Evolutionary conservation across 139 green algal species (phyloP).

Genomic region (Tetratostichococcus sp.): DNA sequence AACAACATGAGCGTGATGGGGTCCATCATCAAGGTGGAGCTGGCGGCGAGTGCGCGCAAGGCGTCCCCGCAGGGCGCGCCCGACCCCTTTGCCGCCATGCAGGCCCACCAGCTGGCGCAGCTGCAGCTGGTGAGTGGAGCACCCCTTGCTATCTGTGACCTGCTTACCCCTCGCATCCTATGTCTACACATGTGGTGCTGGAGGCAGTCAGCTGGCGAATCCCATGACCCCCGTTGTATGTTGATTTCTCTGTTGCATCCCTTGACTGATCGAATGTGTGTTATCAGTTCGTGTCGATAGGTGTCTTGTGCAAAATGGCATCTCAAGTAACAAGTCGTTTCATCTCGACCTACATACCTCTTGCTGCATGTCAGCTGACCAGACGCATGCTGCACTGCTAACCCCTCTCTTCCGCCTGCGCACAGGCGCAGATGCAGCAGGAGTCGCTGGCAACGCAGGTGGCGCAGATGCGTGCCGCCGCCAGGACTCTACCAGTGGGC

Average conservation of each 20-base stretch:
- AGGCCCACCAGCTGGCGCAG: constrained; percentile 53
- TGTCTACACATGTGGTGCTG: not conserved
- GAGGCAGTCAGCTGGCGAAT: too few relatives aligned
- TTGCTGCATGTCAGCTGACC: too few relatives aligned
- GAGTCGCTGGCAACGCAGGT: constrained; percentile 38
- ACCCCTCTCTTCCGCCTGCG: too few relatives aligned
- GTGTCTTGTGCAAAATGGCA: too few relatives aligned
- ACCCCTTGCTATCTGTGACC: not conserved
- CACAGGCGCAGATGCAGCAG: constrained; percentile 46
- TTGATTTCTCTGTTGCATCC: too few relatives aligned
- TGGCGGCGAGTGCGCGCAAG: constrained; percentile 15
- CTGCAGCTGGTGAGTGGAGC: constrained; percentile 28
- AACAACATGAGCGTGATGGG: constrained; percentile 42
- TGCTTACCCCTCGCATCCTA: not conserved
- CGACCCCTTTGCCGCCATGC: constrained; percentile 52
- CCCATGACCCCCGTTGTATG: too few relatives aligned
- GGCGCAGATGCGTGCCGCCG: constrained; percentile 17
- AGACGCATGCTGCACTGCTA: too few relatives aligned
- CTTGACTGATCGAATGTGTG: too few relatives aligned
- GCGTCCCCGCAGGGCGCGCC: constrained; percentile 10
- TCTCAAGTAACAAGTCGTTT: too few relatives aligned
- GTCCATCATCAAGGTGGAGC: constrained; percentile 26
- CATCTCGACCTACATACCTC: too few relatives aligned
- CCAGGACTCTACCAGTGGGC: not conserved
- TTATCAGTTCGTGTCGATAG: too few relatives aligned